Percentiles rank a stretch among this genome's conserved stretches.
Evolutionary conservation across 108 stramenopile genomes (phyloP).

Genomic region (Discostella stelligeroides): DNA sequence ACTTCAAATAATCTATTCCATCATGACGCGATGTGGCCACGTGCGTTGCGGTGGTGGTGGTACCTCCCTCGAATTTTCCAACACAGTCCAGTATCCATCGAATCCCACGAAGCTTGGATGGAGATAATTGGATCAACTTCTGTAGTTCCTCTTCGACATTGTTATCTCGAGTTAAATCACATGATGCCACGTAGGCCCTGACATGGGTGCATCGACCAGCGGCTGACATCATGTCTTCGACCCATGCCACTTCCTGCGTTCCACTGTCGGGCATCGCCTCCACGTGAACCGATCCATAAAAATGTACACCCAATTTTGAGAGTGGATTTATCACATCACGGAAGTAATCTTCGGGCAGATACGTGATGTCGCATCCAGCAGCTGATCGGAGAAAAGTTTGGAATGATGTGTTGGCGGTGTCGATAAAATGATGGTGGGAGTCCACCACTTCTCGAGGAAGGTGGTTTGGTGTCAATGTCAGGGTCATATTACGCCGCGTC

Average conservation of each 20-base stretch:
- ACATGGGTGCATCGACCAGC: conserved; percentile 32
- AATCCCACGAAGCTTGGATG: conserved; percentile 54
- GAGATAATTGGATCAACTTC: conserved; percentile 19
- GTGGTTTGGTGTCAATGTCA: background rate
- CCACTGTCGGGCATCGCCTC: conserved; percentile 82
- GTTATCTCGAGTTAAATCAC: conserved; percentile 59
- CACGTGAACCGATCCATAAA: conserved; percentile 67
- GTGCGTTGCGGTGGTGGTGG: conserved; percentile 68
- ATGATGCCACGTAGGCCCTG: conserved; percentile 69
- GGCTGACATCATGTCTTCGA: conserved; percentile 38
- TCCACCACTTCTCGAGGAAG: conserved; percentile 74
- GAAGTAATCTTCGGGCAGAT: conserved; percentile 62
- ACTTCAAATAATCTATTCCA: conserved; percentile 64
- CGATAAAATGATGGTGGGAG: conserved; percentile 79
- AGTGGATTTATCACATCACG: conserved; percentile 57
- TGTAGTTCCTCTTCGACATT: conserved; percentile 54
- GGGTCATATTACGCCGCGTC: too few relatives aligned
- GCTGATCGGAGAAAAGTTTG: conserved; percentile 55
- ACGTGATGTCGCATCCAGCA: conserved; percentile 37
- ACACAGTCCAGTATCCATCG: conserved; percentile 84
- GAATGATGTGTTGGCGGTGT: conserved; percentile 59
- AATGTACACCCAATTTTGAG: conserved; percentile 38
- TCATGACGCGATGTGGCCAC: conserved; percentile 68
- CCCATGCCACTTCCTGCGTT: conserved; percentile 61
- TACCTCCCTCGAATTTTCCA: conserved; percentile 51